Percentiles rank a stretch among this genome's conserved stretches.
Conservation (phyloP, 805 yeast genomes). For the Brettanomyces custersianus region DNA sequence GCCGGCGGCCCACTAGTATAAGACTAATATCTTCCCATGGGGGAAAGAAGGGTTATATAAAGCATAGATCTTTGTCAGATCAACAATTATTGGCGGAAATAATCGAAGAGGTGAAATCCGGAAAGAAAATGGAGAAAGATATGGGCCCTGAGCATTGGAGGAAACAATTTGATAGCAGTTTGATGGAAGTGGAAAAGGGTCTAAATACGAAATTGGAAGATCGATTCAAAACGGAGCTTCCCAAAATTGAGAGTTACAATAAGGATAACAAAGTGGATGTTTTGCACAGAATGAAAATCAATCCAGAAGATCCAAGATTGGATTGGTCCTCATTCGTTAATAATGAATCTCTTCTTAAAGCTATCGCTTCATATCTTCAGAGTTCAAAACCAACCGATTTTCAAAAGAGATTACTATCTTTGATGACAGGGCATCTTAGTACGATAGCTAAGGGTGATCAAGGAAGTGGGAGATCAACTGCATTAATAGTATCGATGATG, state of each 20-base stretch:
- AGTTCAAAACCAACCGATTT: constrained; percentile 18
- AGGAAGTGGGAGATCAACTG: constrained; percentile 24
- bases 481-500: constrained; percentile 20
- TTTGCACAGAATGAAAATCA: constrained; percentile 14
- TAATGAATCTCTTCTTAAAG: constrained; percentile 8
- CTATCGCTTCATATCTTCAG: constrained; percentile 11
- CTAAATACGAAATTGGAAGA: constrained; percentile 13
- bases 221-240: constrained; percentile 15
- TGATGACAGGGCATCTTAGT: constrained; percentile 19
- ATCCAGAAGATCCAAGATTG: not conserved
- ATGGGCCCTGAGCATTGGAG: constrained; percentile 16
- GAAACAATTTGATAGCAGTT: constrained; percentile 10
- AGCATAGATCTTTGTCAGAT: no score
- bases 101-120: not conserved
- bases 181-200: constrained; percentile 12
- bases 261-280: constrained; percentile 10
- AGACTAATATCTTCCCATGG: no score
- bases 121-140: not conserved
- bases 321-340: constrained; percentile 11
- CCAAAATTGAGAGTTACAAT: constrained; percentile 19
- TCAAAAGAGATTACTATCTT: constrained; percentile 21
- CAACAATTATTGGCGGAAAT: no score
- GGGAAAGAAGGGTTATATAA: no score
- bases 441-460: constrained; percentile 23
- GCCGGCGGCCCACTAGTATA: no score